Percentiles rank a stretch among this genome's conserved stretches.
phyloP scores from a whole-genome alignment of 352 stramenopile species.

The Nothophytophthora sp. region DNA sequence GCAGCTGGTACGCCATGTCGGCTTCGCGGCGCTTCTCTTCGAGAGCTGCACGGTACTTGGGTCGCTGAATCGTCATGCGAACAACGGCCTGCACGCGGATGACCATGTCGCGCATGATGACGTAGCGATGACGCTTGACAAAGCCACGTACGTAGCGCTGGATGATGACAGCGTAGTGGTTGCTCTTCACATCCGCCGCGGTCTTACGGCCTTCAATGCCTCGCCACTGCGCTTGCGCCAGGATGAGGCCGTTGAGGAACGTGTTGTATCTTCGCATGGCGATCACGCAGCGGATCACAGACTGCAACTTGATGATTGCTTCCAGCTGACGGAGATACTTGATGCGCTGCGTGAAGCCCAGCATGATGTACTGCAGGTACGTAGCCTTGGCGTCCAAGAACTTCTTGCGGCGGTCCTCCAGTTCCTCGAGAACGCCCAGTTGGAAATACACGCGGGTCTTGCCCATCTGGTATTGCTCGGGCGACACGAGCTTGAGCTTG shows the following conservation, averaged over 20 bases:
- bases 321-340: constrained; percentile 75
- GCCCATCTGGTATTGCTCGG: constrained; percentile 84
- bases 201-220: constrained; percentile 68
- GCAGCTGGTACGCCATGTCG: constrained; percentile 85
- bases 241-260: constrained; percentile 68
- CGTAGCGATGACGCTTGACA: constrained; percentile 64
- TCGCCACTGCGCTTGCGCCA: constrained; percentile 68
- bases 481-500: constrained; percentile 74
- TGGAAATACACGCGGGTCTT: constrained; percentile 90
- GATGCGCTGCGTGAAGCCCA: constrained; percentile 71
- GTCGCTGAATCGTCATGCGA: constrained; percentile 81
- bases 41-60: constrained; percentile 74
- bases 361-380: constrained; percentile 81
- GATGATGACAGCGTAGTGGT: constrained; percentile 84
- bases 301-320: constrained; percentile 86
- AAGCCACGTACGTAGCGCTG: constrained; percentile 79
- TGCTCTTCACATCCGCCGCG: constrained; percentile 75
- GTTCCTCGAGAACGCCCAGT: constrained; percentile 79
- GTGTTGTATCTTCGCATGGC: constrained; percentile 86
- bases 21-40: constrained; percentile 83
- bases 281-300: constrained; percentile 79
- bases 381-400: constrained; percentile 81
- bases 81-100: constrained; percentile 79
- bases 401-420: constrained; percentile 86
- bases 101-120: constrained; percentile 66